Evolutionary conservation across 352 stramenopile species (phyloP).

Genomic region (Phytophthora ramorum): DNA sequence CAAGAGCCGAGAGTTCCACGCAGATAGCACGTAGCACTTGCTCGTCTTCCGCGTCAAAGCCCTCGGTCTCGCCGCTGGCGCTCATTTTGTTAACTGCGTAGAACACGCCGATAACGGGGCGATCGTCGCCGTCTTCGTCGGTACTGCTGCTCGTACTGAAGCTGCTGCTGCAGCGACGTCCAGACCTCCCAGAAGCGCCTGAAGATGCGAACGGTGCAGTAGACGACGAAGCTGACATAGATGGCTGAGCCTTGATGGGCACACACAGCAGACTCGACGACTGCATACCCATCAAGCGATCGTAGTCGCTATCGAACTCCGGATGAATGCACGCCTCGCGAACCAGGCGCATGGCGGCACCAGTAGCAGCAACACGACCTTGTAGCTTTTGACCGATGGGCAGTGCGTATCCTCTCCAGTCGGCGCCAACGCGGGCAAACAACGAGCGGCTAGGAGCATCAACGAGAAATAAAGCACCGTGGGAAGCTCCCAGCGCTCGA

Average conservation of each 20-base stretch:
- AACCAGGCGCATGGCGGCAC: constrained; percentile 63
- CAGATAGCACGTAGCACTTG: constrained; percentile 75
- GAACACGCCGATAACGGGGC: constrained; percentile 72
- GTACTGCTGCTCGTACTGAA: constrained; percentile 69
- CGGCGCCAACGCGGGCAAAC: constrained; percentile 66
- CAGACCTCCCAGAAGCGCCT: constrained; percentile 21
- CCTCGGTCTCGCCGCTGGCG: constrained; percentile 32
- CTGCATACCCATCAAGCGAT: constrained; percentile 60
- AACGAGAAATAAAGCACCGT: constrained; percentile 81
- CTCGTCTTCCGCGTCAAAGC: constrained; percentile 71
- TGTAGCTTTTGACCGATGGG: constrained; percentile 73
- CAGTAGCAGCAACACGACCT: constrained; percentile 68
- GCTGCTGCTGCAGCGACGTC: constrained; percentile 47
- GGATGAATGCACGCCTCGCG: constrained; percentile 59
- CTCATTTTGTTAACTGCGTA: constrained; percentile 85
- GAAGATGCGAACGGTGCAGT: constrained; percentile 18
- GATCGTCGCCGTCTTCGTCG: constrained; percentile 46
- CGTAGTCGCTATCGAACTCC: constrained; percentile 76
- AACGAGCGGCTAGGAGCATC: constrained; percentile 76
- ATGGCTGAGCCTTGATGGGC: constrained; percentile 65
- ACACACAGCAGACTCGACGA: constrained; percentile 78
- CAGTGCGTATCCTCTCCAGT: constrained; percentile 78
- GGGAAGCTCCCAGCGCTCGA: constrained; percentile 33
- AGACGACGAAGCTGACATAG: constrained; percentile 26
- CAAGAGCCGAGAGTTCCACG: constrained; percentile 62